Base-by-base conservation (phyloP, 2,329 filamentous ascomycete species). In the Fusarium penzigii region DNA sequence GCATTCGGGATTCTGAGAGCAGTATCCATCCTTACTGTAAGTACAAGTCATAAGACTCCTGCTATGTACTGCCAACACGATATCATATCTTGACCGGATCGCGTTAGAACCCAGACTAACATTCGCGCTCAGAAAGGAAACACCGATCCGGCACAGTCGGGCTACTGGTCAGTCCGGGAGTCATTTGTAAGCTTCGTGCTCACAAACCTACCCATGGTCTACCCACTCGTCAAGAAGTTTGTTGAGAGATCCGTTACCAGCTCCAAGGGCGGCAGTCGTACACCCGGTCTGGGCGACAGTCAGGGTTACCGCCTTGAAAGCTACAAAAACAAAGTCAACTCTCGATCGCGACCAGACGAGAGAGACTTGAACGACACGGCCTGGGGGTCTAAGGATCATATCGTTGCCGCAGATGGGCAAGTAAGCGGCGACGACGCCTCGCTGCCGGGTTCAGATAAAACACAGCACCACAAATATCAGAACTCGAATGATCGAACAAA, bases 141-240 rank as follows among this genome's bases (percentile, higher is more conserved):
- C 48, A 53, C 48, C 29, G 51, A 53, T 14, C 39, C 51, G 7
- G 51, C 51, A 34, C 51, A 46, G 48, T 53, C 51, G 9, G 48
- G 51, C 11, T 53, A 53, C 48, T 53, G 51, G 51, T 53, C 51
- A 14, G 51, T 53, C 43, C 51, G 51, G 14, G 51, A 53, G 29
- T 53, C 51, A 2, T 53, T 53, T 6, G 51, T 53, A 29, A 53
- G 51, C 34, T 53, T 53, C 43, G 48, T 51, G 14, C 47, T 53
- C 39, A 53, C 51, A 13, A 53, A 53, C 51, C 29, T 53, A 39
- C 51, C 51, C 16, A 53, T 53, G 51, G 48, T 53, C 14, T 53
- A 51, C 16, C 51, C 51, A 1, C 51, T 53, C 5, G 38, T 53
- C 42, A 53, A 53, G 48, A 42, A 32, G 2, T 53, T 53, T 17